Base-by-base conservation (phyloP, 2,329 filamentous ascomycete genomes). In the Pseudogymnoascus sp. region DNA sequence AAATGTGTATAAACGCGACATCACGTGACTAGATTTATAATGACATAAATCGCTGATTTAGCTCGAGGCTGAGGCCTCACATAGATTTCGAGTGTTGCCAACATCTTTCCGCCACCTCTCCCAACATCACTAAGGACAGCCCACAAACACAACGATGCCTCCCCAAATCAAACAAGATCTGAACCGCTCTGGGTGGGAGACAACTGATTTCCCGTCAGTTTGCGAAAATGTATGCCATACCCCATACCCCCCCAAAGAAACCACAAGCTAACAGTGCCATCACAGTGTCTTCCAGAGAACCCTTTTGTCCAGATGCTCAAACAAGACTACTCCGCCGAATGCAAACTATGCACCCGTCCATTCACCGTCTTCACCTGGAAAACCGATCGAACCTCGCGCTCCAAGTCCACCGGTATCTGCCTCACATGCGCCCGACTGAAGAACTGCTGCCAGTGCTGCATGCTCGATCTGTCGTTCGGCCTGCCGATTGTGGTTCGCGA, bases 261-360 rank as follows among this genome's bases (percentile, higher is more conserved):
- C 45, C 39, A 31, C 45, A 57, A 31, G 18, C 29, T 66, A 36
- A 39, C 18, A 21, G 59, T 1, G 14, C 7, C 18, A 61, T 34
- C 59, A 40, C 39, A 99, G 77, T 99, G 95, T 75, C 84, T 99
- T 1, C 93, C 93, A 14, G 93, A 96, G 66, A 97, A 97, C 71
- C 93, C 93, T 1, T 99, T 96, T 73, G 95, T 99, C 47, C 95
- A 97, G 77, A 97, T 99, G 93, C 82, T 99, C 66, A 99, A 99
- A 77, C 92, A 97, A 74, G 93, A 99, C 75, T 87, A 96, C 72
- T 95, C 92, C 71, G 90, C 89, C 64, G 89, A 76, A 67, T 84
- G 81, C 76, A 84, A 85, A 73, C 81, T 86, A 69, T 99, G 95
- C 77, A 97, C 93, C 5, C 86, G 95, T 66, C 95, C 95, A 0